Base-by-base conservation (phyloP, 2,329 filamentous ascomycete genomes). In the Aureobasidium sp. region DNA sequence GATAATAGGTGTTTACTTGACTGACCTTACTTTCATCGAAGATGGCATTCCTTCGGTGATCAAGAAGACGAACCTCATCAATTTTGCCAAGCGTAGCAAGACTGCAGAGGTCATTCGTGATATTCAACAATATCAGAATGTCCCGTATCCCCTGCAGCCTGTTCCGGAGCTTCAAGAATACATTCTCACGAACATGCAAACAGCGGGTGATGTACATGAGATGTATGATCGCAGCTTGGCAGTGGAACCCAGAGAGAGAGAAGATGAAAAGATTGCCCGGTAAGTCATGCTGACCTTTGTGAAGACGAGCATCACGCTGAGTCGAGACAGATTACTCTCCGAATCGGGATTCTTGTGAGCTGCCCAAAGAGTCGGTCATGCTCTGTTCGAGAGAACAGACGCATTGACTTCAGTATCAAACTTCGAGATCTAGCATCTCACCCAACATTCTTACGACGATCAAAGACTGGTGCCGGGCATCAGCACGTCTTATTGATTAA, bases 181-280 rank as follows among this genome's bases (percentile, higher is more conserved):
- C 76, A 96, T 99, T 67, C 78, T 97, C 67, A 92, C 87, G 74
- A 97, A 97, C 74, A 96, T 97, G 89, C 89, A 95, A 77, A 88
- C 88, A 34, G 93, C 94, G 4, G 90, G 91, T 58, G 93, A 97
- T 74, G 94, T 99, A 65, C 92, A 97, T 75, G 93, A 97, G 80
- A 97, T 97, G 94, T 99, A 97, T 79, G 92, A 97, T 76, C 92
- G 92, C 81, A 96, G 91, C 77, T 80, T 99, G 77, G 83, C 87
- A 70, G 87, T 99, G 64, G 94, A 99, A 75, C 94, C 94, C 65
- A 85, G 94, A 70, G 94, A 99, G 79, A 85, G 94, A 70, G 94
- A 99, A 79, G 94, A 99, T 73, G 94, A 99, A 79, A 97, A 97
- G 83, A 97, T 99, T 81, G 93, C 96, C 73, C 95, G 94, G 92